Evolutionary conservation across 2,329 filamentous ascomycete genomes (phyloP).

Genomic region (Hymenotorrendiella dingleyae): DNA sequence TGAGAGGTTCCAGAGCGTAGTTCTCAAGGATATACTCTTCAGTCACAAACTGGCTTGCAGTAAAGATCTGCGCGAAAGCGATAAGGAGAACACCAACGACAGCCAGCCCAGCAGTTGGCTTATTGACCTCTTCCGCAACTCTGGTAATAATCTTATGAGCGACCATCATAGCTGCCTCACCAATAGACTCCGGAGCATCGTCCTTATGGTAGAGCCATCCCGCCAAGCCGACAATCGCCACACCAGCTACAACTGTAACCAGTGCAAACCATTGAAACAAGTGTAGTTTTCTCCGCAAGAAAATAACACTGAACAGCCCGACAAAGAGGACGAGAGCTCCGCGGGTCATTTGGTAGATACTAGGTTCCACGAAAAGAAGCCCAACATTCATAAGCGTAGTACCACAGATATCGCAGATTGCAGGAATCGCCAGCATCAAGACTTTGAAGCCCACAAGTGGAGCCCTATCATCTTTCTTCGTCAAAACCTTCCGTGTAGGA

Average conservation of each 20-base stretch:
- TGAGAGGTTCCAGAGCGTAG: conserved; percentile 68
- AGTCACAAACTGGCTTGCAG: conserved; percentile 89
- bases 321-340: conserved; percentile 94
- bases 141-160: conserved; percentile 38
- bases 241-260: conserved; percentile 78
- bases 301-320: conserved; percentile 88
- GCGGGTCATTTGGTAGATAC: conserved; percentile 98
- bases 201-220: conserved; percentile 72
- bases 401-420: conserved; percentile 88
- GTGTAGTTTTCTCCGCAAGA: conserved; percentile 71
- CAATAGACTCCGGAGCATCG: conserved; percentile 14
- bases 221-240: conserved; percentile 83
- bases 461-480: conserved; percentile 46
- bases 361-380: conserved; percentile 85
- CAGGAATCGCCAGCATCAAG: conserved; percentile 72
- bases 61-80: conserved; percentile 92
- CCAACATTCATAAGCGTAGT: conserved; percentile 98
- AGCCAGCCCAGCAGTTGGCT: conserved; percentile 58
- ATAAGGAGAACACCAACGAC: conserved; percentile 84
- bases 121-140: conserved; percentile 35
- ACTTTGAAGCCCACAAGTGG: conserved; percentile 66
- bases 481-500: conserved; percentile 46
- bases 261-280: conserved; percentile 92
- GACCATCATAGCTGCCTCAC: conserved; percentile 32
- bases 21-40: conserved; percentile 88